Base-by-base conservation (phyloP, 352 stramenopile species). In the Pythium insidiosum region DNA sequence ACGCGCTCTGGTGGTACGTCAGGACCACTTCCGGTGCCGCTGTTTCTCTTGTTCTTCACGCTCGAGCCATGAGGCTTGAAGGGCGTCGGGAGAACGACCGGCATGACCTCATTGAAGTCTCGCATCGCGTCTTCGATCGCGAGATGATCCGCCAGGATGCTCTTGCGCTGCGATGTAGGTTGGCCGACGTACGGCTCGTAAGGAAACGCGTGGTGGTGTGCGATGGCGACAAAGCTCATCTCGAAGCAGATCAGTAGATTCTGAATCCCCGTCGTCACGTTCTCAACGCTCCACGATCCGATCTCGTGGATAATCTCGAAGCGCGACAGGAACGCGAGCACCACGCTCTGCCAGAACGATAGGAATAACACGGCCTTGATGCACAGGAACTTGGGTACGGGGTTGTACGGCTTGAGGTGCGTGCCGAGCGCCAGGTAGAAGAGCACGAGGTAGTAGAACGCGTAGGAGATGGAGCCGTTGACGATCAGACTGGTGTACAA, bases 331-430 rank as follows among this genome's bases (percentile, higher is more conserved):
- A 94, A 91, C 3, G 85, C 85, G 25, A 96, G 75, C 51, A 95
- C 75, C 43, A 96, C 84, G 55, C 83, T 94, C 66, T 99, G 96
- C 96, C 96, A 99, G 68, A 98, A 99, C 6, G 91, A 98, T 19
- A 98, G 66, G 61, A 99, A 99, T n/a, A 99, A 67, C 46, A 99
- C 88, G 6, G 90, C 95, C 61, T 99, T 99, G 64, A 99, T 98
- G 50, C 92, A 98, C 20, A 98, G 64, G 59, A 99, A 99, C 71
- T 99, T 99, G 1, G 91, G 84, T 30, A 98, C 95, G 3, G 95
- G 95, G 43, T 97, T 94, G 65, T 91, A 97, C 44, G 84, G 93
- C 47, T 63, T 70, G 34, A 99, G 65, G 24, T 96, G 85, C 2
- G 85, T 61, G 24, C 82, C 67, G 5, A 98, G 66, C 15, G 88